Conservation (phyloP, 164 flowering plant species). For the Nymphaea thermarum region DNA sequence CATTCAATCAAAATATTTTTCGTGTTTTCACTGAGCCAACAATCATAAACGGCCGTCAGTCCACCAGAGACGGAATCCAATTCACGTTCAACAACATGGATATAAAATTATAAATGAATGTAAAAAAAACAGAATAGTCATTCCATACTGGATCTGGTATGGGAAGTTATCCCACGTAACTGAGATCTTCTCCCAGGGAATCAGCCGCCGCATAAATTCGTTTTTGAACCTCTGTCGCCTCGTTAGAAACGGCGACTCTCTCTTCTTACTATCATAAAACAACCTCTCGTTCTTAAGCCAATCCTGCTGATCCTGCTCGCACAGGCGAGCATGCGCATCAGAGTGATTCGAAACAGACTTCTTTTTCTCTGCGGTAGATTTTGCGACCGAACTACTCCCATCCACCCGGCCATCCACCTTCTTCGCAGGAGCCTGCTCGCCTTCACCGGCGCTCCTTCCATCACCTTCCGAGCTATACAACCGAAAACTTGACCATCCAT, state of each 20-base stretch:
- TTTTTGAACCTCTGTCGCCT: conserved; percentile 65
- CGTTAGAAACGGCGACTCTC: conserved; percentile 70
- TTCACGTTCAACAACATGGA: neutral
- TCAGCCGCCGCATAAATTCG: conserved; percentile 68
- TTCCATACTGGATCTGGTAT: conserved; percentile 64
- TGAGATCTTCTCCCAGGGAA: conserved; percentile 87
- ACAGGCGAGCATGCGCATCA: conserved; percentile 75
- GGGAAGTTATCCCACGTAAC: conserved; percentile 97
- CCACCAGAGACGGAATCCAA: too few relatives aligned
- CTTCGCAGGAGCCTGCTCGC: conserved; percentile 40
- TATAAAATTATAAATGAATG: neutral
- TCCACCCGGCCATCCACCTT: neutral
- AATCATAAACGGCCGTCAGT: neutral
- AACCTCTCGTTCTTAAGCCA: conserved; percentile 79
- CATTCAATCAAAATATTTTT: conserved; percentile 81
- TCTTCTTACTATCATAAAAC: conserved; percentile 62
- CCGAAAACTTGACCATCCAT: conserved; percentile 20
- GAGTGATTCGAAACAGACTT: conserved; percentile 14
- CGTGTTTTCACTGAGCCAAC: conserved; percentile 50
- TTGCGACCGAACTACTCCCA: conserved; percentile 10
- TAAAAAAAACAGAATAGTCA: neutral
- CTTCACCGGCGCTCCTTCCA: conserved; percentile 72
- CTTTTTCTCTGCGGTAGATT: conserved; percentile 20
- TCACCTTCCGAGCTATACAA: conserved; percentile 77
- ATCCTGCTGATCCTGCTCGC: conserved; percentile 89